Conservation (phyloP, 2,329 filamentous ascomycete genomes). For the Aspergillus sp. region DNA sequence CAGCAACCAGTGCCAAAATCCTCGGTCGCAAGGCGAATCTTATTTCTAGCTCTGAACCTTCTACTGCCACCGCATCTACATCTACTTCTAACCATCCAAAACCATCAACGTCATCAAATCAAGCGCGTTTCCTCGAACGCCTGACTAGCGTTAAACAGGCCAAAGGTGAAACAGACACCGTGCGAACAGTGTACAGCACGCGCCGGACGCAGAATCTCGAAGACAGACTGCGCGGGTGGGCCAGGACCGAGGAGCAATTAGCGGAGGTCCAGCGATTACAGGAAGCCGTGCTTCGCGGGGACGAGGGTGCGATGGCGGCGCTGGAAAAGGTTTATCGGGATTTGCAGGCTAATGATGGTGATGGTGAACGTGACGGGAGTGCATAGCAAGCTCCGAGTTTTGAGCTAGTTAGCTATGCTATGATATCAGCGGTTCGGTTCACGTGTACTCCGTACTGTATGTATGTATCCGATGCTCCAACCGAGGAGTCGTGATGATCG, state of each 20-base stretch:
- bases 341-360: not conserved
- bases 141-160: constrained; percentile 59
- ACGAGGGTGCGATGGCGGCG: constrained; percentile 27
- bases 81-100: constrained; percentile 6
- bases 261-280: constrained; percentile 32
- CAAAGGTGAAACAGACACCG: constrained; percentile 58
- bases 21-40: constrained; percentile 60
- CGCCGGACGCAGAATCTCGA: constrained; percentile 27
- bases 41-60: constrained; percentile 36
- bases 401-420: not conserved
- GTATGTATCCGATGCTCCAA: not conserved
- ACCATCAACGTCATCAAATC: constrained; percentile 31
- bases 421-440: not conserved
- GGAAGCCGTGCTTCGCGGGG: constrained; percentile 29
- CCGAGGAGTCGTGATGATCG: constrained; percentile 1
- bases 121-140: constrained; percentile 56
- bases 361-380: not conserved
- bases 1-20: constrained; percentile 63
- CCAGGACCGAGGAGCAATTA: constrained; percentile 31
- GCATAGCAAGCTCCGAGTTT: too few species aligned
- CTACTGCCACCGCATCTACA: not conserved
- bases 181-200: constrained; percentile 53
- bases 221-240: constrained; percentile 30
- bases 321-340: constrained; percentile 31
- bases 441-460: not conserved